These are phyloP conservation scores for Ormosia semicastrata DNA, from an alignment of 306 rosid genomes.

Conservation along the genomic window DNA sequence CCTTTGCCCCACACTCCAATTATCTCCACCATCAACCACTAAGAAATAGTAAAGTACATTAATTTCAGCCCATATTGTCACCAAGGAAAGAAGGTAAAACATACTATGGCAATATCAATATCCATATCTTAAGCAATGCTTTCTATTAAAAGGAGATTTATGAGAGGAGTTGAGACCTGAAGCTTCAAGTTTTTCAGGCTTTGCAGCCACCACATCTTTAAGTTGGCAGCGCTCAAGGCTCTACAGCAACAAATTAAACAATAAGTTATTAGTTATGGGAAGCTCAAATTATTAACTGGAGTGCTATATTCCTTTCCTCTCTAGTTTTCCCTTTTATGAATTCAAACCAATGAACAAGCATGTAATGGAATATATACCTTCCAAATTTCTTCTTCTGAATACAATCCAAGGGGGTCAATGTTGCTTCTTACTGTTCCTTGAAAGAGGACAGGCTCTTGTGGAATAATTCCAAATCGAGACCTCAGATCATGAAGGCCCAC, in stretches of 20 bases:
- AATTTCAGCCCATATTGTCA: not conserved
- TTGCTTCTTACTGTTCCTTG: conserved; percentile 85
- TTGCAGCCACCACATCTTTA: conserved; percentile 72
- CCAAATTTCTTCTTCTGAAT: conserved; percentile 89
- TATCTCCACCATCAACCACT: conserved; percentile 85
- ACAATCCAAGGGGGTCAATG: conserved; percentile 65
- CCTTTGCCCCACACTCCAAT: conserved; percentile 96
- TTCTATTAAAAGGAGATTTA: not conserved
- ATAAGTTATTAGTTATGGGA: not conserved
- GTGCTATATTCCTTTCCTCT: not conserved
- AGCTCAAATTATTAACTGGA: not conserved
- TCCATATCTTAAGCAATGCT: not conserved
- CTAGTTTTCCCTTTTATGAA: not conserved
- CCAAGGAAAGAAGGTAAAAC: not conserved
- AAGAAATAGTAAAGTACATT: not conserved
- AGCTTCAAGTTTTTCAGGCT: conserved; percentile 75
- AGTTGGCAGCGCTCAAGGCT: conserved; percentile 87
- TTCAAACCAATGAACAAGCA: not conserved
- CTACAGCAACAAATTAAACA: conserved; percentile 38
- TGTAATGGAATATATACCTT: conserved; percentile 48
- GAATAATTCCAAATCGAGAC: conserved; percentile 87
- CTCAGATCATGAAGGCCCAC: conserved; percentile 86
- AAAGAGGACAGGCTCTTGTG: conserved; percentile 92
- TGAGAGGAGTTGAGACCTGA: conserved; percentile 49
- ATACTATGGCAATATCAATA: not conserved